Percentiles rank a stretch among this genome's conserved stretches.
Conservation (phyloP, 176 grass and related monocot genomes). For the Tillandsia fasciculata region DNA sequence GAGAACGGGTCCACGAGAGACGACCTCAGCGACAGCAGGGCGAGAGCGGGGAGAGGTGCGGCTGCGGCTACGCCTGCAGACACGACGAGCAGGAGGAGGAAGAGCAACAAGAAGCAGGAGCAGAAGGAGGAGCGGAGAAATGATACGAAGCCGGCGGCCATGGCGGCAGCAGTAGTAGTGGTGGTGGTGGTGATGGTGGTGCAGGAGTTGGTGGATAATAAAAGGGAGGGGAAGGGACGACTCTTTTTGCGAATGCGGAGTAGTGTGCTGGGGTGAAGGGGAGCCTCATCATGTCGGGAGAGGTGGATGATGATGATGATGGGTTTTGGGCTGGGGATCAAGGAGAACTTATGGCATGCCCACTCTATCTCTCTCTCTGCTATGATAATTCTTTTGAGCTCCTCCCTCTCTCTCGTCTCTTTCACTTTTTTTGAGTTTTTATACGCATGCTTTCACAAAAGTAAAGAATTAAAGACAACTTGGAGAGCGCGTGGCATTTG, state of each 20-base stretch:
- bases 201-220: not conserved
- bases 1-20: slow-evolving; percentile 45
- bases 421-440: too few species aligned
- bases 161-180: too few species aligned
- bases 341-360: too few species aligned
- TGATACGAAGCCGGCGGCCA: too few species aligned
- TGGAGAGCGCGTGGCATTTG: too few species aligned
- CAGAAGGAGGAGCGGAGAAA: not conserved
- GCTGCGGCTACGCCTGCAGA: not conserved
- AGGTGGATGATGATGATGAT: not conserved
- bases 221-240: not conserved
- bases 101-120: not conserved
- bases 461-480: too few species aligned
- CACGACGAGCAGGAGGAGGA: not conserved
- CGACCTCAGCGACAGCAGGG: slow-evolving; percentile 58
- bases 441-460: too few species aligned
- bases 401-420: too few species aligned
- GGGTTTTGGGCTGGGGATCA: not conserved
- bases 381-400: too few species aligned
- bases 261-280: not conserved
- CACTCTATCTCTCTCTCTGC: too few species aligned
- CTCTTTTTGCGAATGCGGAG: not conserved
- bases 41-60: slow-evolving; percentile 26
- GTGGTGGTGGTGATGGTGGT: not conserved
- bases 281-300: not conserved